phyloP scores from a whole-genome alignment of 257 asterid genomes.

The Jacaranda copaia region DNA sequence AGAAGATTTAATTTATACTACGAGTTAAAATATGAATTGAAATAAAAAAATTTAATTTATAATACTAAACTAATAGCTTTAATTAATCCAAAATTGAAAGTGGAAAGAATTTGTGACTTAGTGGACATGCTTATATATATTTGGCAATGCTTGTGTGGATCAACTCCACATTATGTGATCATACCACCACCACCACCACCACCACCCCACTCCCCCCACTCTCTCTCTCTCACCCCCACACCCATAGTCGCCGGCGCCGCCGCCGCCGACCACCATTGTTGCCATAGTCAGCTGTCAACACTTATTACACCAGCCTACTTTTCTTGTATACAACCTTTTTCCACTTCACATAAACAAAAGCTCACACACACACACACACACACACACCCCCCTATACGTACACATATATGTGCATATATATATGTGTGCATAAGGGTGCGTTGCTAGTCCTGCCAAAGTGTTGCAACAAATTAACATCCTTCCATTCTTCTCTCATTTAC shows the following conservation, averaged over 20 bases:
- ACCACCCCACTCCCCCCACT: background rate
- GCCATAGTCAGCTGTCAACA: constrained; percentile 32
- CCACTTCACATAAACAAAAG: constrained; percentile 3
- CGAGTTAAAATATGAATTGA: too few relatives aligned
- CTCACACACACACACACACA: background rate
- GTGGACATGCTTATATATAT: constrained; percentile 18
- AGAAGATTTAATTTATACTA: too few relatives aligned
- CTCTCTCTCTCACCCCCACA: constrained; percentile 32
- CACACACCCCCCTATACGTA: background rate
- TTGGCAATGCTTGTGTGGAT: constrained; percentile 14
- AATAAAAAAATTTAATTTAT: too few relatives aligned
- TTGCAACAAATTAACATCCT: background rate
- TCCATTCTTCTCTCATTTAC: background rate
- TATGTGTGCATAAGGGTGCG: background rate
- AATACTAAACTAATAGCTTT: too few relatives aligned
- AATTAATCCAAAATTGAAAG: too few relatives aligned
- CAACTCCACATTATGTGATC: constrained; percentile 33
- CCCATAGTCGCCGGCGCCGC: background rate
- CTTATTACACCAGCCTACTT: constrained; percentile 25
- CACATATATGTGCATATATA: background rate
- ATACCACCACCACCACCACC: background rate
- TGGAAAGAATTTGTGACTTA: background rate
- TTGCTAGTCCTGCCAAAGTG: constrained; percentile 6
- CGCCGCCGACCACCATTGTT: background rate
- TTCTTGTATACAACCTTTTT: background rate